Evolutionary conservation across 495 filamentous ascomycete species (phyloP).

Genomic region (Podospora tetraspora): DNA sequence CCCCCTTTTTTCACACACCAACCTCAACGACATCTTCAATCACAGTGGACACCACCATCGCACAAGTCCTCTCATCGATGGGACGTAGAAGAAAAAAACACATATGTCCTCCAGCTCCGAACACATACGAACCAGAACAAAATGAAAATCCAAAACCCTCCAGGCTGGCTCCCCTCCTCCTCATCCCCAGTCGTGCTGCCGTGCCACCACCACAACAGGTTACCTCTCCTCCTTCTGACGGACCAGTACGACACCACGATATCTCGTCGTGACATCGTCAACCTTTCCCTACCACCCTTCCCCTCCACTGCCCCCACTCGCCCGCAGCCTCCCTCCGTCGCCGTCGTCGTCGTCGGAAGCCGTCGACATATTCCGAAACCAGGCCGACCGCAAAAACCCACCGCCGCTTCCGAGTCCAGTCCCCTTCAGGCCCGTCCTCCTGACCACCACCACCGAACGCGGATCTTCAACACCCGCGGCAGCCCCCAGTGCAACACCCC

Average conservation of each 20-base stretch:
- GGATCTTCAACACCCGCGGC: too few relatives aligned
- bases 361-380: neutral
- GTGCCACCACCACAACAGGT: slow-evolving; percentile 1
- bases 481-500: neutral
- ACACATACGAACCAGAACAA: neutral
- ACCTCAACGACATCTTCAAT: neutral
- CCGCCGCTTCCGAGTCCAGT: neutral
- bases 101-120: neutral
- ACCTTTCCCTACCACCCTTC: neutral
- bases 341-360: neutral
- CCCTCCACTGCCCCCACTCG: neutral
- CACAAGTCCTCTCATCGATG: neutral
- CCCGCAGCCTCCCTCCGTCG: neutral
- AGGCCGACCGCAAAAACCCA: neutral
- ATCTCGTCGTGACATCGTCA: slow-evolving; percentile 11
- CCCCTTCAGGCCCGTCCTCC: neutral
- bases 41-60: slow-evolving; percentile 2
- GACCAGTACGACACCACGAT: slow-evolving; percentile 1
- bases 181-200: neutral
- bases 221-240: neutral
- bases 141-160: neutral
- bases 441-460: neutral
- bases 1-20: neutral
- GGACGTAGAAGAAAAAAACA: neutral
- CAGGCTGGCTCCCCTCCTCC: neutral